A percentile compares a stretch with the other conserved stretches of the same genome.
These are phyloP conservation scores for Atalantia buxifolia DNA, from an alignment of 345 rosid genomes.

Conservation along the genomic window DNA sequence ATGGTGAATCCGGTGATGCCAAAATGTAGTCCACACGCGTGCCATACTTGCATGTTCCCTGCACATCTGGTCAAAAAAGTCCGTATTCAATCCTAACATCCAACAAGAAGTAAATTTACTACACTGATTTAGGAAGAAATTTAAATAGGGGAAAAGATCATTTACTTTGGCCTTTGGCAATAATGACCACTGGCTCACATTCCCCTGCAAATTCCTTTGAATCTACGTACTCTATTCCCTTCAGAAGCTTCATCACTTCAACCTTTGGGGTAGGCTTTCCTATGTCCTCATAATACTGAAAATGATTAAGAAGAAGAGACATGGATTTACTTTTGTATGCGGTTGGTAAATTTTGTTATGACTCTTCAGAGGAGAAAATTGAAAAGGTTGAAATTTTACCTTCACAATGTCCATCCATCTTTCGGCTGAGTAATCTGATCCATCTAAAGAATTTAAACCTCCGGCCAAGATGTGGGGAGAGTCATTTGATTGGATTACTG, in stretches of 20 bases:
- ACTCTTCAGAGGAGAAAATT: background rate
- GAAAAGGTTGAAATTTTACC: constrained; percentile 31
- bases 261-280: constrained; percentile 87
- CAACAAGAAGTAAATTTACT: background rate
- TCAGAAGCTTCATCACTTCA: constrained; percentile 66
- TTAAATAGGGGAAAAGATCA: background rate
- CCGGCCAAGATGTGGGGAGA: constrained; percentile 77
- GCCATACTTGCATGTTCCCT: constrained; percentile 96
- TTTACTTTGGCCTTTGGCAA: constrained; percentile 93
- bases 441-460: constrained; percentile 71
- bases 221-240: constrained; percentile 61
- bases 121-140: background rate
- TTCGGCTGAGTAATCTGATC: constrained; percentile 71
- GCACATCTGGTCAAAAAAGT: constrained; percentile 51
- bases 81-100: background rate
- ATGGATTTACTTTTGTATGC: background rate
- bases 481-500: constrained; percentile 55
- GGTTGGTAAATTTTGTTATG: background rate
- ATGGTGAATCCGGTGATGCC: constrained; percentile 60
- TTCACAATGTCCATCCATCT: constrained; percentile 87
- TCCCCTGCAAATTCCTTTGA: constrained; percentile 79
- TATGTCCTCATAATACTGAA: constrained; percentile 72
- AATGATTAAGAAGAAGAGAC: background rate
- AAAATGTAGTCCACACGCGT: constrained; percentile 81
- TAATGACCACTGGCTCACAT: constrained; percentile 90